Evolutionary conservation across 2,329 filamentous ascomycete species (phyloP).

Genomic region (Colletotrichum sp.): DNA sequence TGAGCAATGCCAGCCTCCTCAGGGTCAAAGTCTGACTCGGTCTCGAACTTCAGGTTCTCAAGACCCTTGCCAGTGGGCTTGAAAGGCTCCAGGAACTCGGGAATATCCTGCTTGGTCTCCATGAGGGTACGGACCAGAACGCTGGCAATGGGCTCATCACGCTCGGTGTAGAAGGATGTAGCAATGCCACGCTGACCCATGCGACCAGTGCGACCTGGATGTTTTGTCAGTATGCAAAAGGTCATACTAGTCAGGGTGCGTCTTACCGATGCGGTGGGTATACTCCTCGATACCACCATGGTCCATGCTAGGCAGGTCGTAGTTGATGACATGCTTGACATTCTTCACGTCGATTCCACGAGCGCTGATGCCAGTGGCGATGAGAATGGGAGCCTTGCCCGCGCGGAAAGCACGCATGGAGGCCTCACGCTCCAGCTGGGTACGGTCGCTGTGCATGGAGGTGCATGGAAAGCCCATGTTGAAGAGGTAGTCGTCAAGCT

Average conservation of each 20-base stretch:
- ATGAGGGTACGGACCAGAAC: constrained; percentile 82
- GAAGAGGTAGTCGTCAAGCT: constrained; percentile 86
- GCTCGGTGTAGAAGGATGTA: constrained; percentile 86
- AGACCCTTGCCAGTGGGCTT: constrained; percentile 55
- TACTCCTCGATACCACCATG: constrained; percentile 95
- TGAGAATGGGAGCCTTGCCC: constrained; percentile 77
- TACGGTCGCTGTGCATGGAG: constrained; percentile 87
- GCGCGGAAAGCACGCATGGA: constrained; percentile 84
- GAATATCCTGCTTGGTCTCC: constrained; percentile 79
- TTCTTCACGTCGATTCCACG: constrained; percentile 90
- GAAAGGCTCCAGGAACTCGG: constrained; percentile 77
- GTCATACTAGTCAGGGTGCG: background rate
- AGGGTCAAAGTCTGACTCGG: constrained; percentile 58
- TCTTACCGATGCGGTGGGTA: constrained; percentile 87
- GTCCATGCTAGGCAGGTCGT: constrained; percentile 75
- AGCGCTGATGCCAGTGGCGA: constrained; percentile 85
- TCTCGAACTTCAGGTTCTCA: constrained; percentile 58
- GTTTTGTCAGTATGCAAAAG: background rate
- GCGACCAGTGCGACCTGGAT: constrained; percentile 83
- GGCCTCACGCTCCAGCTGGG: constrained; percentile 90
- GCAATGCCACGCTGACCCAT: constrained; percentile 88
- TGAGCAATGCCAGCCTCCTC: constrained; percentile 31
- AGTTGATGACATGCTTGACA: constrained; percentile 93
- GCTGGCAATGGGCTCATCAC: constrained; percentile 74
- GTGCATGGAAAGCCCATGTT: constrained; percentile 81